Evolutionary conservation across 177 flowering plant genomes (phyloP), one percentile per base, ranked within the genome.

Genomic region (Vitis hybrid): DNA sequence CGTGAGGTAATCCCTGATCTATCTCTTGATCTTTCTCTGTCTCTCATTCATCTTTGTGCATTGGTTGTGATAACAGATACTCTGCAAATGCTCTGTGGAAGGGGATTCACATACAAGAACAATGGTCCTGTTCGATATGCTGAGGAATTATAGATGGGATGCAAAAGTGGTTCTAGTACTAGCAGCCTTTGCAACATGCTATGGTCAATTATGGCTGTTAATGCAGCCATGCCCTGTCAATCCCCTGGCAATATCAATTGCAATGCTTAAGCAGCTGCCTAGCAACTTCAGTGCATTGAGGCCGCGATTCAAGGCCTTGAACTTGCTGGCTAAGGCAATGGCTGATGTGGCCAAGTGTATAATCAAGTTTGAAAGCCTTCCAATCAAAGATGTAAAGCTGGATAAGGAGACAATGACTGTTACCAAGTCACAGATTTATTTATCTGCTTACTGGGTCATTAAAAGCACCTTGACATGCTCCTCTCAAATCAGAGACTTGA

Each of bases 371-470:
- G 90, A 87, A 73, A 55, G 78, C 68, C 68, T 89, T 60, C 86
- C 86, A 17, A 3, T 74, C 59, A 58, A 72, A 67, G 65, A 80
- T n/a, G 69, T 80, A 52, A 62, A 70, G 67, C 72, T 79, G 48
- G 88, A 88, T 48, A 49, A 59, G 12, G 71, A 81, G 6, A 69
- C 52, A 14, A 51, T 76, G 56, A 51, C 70, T 6, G 45, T 63
- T 23, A 68, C 82, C 23, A 85, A 77, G 70, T 68, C 83, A 13
- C 72, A 69, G 45, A 82, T 93, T 50, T 85, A 83, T 64, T 51
- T 77, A 51, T 87, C 91, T 39, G 77, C 86, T 8, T 93, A 90
- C 70, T 90, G 97, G 98, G 78, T 88, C 67, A 71, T 80, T 18
- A 86, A 85, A 80, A 85, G 94, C 76, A 62, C 83, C 61, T 39